These are phyloP conservation scores for Quercus phellos DNA, from an alignment of 331 rosid genomes.

Conservation along the genomic window DNA sequence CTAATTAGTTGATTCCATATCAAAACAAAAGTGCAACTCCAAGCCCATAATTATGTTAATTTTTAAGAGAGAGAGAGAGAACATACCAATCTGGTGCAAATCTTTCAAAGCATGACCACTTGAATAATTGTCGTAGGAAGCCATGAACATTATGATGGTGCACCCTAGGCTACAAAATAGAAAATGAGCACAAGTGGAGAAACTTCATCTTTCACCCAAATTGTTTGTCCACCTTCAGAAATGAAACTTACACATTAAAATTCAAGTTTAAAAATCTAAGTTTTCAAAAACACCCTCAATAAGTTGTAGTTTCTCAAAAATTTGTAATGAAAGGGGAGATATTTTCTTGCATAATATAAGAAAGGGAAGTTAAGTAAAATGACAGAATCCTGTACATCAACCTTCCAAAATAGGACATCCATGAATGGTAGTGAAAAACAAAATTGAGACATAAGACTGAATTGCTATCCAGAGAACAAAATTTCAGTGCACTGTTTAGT, in stretches of 20 bases:
- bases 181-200: conserved; percentile 24
- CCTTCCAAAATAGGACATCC: not conserved
- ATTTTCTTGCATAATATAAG: not conserved
- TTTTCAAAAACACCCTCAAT: not conserved
- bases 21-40: not conserved
- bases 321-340: not conserved
- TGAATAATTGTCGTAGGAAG: conserved; percentile 87
- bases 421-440: not conserved
- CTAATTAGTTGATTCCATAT: not conserved
- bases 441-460: not conserved
- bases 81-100: conserved; percentile 63
- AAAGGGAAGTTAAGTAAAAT: not conserved
- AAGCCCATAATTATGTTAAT: not conserved
- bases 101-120: conserved; percentile 79
- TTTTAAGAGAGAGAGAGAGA: not conserved
- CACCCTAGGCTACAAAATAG: conserved; percentile 73
- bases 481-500: not conserved
- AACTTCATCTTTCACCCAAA: conserved; percentile 3
- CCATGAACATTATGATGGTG: conserved; percentile 66
- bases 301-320: not conserved
- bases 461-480: not conserved
- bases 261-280: not conserved
- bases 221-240: not conserved
- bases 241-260: not conserved
- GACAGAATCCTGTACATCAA: not conserved